Percentiles rank a stretch among this genome's conserved stretches.
Evolutionary conservation across 768 basidiomycete genomes (phyloP).

Genomic region (Boletus reticulatus): DNA sequence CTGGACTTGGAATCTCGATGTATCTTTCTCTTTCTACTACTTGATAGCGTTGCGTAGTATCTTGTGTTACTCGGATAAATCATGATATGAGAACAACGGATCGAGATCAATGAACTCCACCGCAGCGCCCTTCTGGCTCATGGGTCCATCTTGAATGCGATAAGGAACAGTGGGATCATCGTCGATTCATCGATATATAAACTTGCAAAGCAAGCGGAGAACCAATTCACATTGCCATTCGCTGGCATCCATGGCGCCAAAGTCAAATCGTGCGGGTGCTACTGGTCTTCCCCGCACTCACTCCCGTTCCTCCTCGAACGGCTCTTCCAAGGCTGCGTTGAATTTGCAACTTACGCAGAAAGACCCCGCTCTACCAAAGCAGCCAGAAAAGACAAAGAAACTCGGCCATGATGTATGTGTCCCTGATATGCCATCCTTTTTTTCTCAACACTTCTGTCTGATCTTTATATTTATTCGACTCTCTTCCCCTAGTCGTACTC

Average conservation of each 20-base stretch:
- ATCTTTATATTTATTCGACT: neutral
- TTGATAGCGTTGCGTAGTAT: no score
- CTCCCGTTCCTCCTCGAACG: slow-evolving; percentile 58
- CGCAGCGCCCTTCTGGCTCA: neutral
- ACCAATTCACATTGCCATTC: slow-evolving; percentile 21
- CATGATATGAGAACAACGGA: neutral
- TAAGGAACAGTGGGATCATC: slow-evolving; percentile 4
- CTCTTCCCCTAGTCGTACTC: slow-evolving; percentile 11
- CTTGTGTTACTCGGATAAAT: no score
- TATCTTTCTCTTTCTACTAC: no score
- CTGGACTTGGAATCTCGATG: no score
- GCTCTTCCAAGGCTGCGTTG: slow-evolving; percentile 52
- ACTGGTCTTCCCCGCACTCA: slow-evolving; percentile 55
- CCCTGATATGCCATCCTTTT: slow-evolving; percentile 4
- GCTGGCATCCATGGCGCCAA: slow-evolving; percentile 44
- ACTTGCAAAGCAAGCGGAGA: slow-evolving; percentile 26
- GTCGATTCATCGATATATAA: slow-evolving; percentile 12
- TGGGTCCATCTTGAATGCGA: slow-evolving; percentile 7
- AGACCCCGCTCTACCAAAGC: slow-evolving; percentile 43
- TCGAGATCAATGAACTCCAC: slow-evolving; percentile 2
- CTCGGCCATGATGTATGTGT: slow-evolving; percentile 42
- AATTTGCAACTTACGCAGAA: slow-evolving; percentile 72
- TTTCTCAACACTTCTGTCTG: slow-evolving; percentile 14
- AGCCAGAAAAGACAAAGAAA: slow-evolving; percentile 55
- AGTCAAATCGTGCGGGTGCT: slow-evolving; percentile 45